phyloP scores from a whole-genome alignment of 192 early-diverging fungal genomes.

The Spinellus fusiger region DNA sequence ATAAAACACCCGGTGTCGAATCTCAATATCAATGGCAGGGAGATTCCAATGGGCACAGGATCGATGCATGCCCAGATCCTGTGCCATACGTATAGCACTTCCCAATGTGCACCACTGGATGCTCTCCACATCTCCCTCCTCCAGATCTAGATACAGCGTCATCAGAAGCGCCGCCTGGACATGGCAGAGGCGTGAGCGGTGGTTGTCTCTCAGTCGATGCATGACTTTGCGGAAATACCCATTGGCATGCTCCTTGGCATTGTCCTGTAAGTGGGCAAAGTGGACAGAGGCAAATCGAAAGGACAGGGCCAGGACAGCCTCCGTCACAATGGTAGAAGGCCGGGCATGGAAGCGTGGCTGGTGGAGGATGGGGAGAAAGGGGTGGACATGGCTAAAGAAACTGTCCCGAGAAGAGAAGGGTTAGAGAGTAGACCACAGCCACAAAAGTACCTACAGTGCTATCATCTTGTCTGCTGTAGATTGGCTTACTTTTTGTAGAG shows the following conservation, averaged over 20 bases:
- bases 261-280: background rate
- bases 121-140: slow-evolving; percentile 19
- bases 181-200: slow-evolving; percentile 1
- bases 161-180: slow-evolving; percentile 26
- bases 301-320: slow-evolving; percentile 17
- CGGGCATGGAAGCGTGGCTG: slow-evolving; percentile 15
- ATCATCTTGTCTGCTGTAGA: too few relatives aligned
- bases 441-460: background rate
- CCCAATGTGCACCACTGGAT: slow-evolving; percentile 34
- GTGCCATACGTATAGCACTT: slow-evolving; percentile 50
- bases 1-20: slow-evolving; percentile 29
- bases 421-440: background rate
- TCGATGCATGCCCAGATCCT: slow-evolving; percentile 53
- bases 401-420: background rate
- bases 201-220: slow-evolving; percentile 4
- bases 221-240: slow-evolving; percentile 17
- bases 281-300: slow-evolving; percentile 16
- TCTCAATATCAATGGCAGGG: slow-evolving; percentile 44
- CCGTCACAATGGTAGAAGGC: slow-evolving; percentile 1
- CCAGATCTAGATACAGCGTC: slow-evolving; percentile 28
- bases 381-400: slow-evolving; percentile 27
- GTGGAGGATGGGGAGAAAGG: slow-evolving; percentile 25
- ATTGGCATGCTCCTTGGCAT: background rate
- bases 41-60: slow-evolving; percentile 46
- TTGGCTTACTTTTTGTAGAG: background rate